Percentiles rank a stretch among this genome's conserved stretches.
phyloP scores from a whole-genome alignment of 1,284 basidiomycete genomes.

The Wolfiporia cocos region DNA sequence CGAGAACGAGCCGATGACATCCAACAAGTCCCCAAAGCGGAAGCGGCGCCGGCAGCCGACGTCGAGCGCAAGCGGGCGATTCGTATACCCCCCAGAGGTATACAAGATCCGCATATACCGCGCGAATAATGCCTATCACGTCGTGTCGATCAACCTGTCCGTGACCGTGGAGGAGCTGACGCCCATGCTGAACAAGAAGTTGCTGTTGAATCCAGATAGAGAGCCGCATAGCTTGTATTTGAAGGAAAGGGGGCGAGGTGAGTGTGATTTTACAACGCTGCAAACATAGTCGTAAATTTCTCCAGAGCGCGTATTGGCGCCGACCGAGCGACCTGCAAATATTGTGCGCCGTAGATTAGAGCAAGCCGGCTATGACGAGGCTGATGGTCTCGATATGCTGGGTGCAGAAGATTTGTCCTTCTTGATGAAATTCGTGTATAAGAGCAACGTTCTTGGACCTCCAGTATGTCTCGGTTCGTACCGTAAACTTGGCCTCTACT shows the following conservation, averaged over 20 bases:
- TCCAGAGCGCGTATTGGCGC: conserved; percentile 75
- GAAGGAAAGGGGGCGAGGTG: conserved; percentile 80
- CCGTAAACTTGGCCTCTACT: conserved; percentile 1
- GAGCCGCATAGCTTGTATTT: conserved; percentile 76
- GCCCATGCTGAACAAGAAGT: conserved; percentile 55
- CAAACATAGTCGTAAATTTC: conserved; percentile 6
- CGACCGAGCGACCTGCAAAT: conserved; percentile 80
- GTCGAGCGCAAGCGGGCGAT: conserved; percentile 15
- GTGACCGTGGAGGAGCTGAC: conserved; percentile 72
- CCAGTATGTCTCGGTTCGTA: conserved; percentile 39
- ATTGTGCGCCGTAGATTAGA: conserved; percentile 83
- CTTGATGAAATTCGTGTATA: conserved; percentile 86
- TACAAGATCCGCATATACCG: conserved; percentile 75
- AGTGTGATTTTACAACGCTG: conserved; percentile 17
- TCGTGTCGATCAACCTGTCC: conserved; percentile 58
- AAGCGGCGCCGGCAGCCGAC: conserved; percentile 16
- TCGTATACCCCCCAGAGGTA: conserved; percentile 5
- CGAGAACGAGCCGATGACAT: conserved; percentile 25
- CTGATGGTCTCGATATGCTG: conserved; percentile 78
- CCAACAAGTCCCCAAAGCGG: conserved; percentile 3
- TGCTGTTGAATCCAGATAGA: conserved; percentile 39
- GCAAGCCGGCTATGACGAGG: conserved; percentile 87
- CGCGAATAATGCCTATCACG: conserved; percentile 69
- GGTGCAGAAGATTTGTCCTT: conserved; percentile 83
- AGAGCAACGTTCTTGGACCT: conserved; percentile 62